phyloP scores from a whole-genome alignment of 2,329 filamentous ascomycete species.

The Fusarium odoratissimum region DNA sequence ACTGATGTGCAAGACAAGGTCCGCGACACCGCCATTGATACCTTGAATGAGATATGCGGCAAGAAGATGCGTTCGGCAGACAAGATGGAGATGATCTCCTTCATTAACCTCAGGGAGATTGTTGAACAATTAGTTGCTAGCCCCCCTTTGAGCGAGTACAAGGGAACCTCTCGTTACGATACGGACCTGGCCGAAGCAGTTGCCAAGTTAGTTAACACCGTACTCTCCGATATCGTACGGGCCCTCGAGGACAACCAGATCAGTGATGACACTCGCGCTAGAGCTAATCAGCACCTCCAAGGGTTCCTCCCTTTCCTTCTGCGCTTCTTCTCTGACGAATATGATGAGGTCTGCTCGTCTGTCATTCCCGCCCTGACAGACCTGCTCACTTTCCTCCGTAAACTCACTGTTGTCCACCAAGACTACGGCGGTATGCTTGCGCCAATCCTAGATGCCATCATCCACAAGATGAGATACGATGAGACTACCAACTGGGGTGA shows the following conservation, averaged over 20 bases:
- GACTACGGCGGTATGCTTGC: slow-evolving; percentile 86
- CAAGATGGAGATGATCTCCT: slow-evolving; percentile 93
- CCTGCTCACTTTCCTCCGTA: slow-evolving; percentile 89
- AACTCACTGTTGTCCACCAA: slow-evolving; percentile 76
- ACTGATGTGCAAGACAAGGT: slow-evolving; percentile 78
- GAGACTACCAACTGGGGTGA: slow-evolving; percentile 94
- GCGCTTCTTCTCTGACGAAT: slow-evolving; percentile 97
- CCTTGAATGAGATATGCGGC: slow-evolving; percentile 93
- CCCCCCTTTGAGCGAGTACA: slow-evolving; percentile 80
- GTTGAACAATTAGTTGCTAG: slow-evolving; percentile 87
- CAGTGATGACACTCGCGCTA: slow-evolving; percentile 72
- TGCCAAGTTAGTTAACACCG: slow-evolving; percentile 93
- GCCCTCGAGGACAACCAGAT: slow-evolving; percentile 77
- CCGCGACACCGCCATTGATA: slow-evolving; percentile 90
- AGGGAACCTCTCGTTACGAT: slow-evolving; percentile 88
- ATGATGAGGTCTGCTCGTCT: slow-evolving; percentile 96
- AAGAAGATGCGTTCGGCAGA: slow-evolving; percentile 98
- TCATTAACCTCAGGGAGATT: slow-evolving; percentile 87
- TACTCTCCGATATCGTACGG: slow-evolving; percentile 86
- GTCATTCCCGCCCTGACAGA: slow-evolving; percentile 95
- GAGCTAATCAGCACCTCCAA: slow-evolving; percentile 84
- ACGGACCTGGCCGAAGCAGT: slow-evolving; percentile 95
- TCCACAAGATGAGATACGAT: slow-evolving; percentile 97
- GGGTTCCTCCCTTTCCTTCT: slow-evolving; percentile 88
- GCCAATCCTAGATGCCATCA: slow-evolving; percentile 89